phyloP scores from a whole-genome alignment of 495 filamentous ascomycete species.

The Neurospora tetrasperma region DNA sequence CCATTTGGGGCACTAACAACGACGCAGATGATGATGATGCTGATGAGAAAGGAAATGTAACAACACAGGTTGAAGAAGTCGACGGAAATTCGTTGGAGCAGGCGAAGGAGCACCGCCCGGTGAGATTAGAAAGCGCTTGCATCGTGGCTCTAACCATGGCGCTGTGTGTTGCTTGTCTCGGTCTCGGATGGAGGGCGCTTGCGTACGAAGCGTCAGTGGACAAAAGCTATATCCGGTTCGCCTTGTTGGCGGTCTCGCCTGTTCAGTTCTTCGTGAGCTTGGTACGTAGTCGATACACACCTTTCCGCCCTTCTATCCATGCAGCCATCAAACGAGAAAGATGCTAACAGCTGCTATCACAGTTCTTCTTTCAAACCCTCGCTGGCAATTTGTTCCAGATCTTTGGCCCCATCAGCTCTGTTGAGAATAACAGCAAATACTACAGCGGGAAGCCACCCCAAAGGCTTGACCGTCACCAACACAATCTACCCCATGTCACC shows the following conservation, averaged over 20 bases:
- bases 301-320: neutral
- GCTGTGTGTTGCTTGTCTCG: conserved; percentile 43
- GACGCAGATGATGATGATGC: conserved; percentile 33
- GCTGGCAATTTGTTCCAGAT: conserved; percentile 46
- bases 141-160: conserved; percentile 41
- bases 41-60: conserved; percentile 11
- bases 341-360: conserved; percentile 7
- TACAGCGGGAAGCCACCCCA: conserved; percentile 47
- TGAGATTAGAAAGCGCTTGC: conserved; percentile 40
- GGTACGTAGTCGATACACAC: conserved; percentile 24
- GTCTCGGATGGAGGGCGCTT: conserved; percentile 44
- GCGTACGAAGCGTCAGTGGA: conserved; percentile 45
- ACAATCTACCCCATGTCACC: conserved; percentile 53
- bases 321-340: neutral
- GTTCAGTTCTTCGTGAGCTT: conserved; percentile 48
- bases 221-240: conserved; percentile 34
- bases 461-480: conserved; percentile 33
- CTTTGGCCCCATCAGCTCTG: conserved; percentile 47
- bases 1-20: conserved; percentile 41
- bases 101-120: conserved; percentile 29
- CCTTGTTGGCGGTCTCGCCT: conserved; percentile 35
- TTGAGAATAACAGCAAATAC: conserved; percentile 48
- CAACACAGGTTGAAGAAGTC: conserved; percentile 1
- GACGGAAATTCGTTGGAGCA: conserved; percentile 18
- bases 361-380: conserved; percentile 55